Base-by-base conservation (phyloP, 108 stramenopile genomes). In the Hondaea fermentalgiana region DNA sequence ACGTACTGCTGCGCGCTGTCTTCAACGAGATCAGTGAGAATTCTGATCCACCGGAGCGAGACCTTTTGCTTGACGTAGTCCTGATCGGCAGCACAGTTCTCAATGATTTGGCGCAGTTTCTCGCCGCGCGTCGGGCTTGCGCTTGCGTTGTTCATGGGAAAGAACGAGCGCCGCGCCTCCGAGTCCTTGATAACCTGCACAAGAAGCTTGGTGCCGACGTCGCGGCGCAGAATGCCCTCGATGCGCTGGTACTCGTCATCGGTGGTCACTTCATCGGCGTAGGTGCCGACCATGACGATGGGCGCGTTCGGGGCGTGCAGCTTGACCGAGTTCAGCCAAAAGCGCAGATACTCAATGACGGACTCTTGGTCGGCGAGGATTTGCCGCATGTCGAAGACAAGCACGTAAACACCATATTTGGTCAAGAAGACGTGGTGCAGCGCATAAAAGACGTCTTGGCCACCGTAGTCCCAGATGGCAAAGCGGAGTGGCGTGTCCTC, bases 61-160 rank as follows among this genome's bases (percentile, higher is more conserved):
- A 83, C 23, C 51, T 83, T 83, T 53, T 83, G 76, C 76, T 83
- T 83, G 28, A 83, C 51, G 51, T 83, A 83, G n/a, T 47, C 76
- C 28, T 47, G 49, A 6, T 12, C 45, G 19, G 45, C 6, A 6
- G 51, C 51, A 6, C 49, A 53, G 23, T 47, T 35, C 51, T 83
- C 76, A 17, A 83, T 53, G 49, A 53, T 35, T 1, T 23, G 17
- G 76, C 76, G 76, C 19, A 83, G 76, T 12, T 53, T 83, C 19
- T 43, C 76, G 51, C 45, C 51, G 76, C 45, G 49, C 51, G 19
- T 6, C 49, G 49, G 49, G 76, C 23, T 45, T 6, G 14, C 2
- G n/a, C 49, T 83, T 12, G 49, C 51, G 76, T 83, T 83, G 76
- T 83, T 53, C 17, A 83, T 47, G 28, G 76, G 76, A 23, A 83